phyloP scores from a whole-genome alignment of 768 basidiomycete species.

The Nidularia pulvinata region DNA sequence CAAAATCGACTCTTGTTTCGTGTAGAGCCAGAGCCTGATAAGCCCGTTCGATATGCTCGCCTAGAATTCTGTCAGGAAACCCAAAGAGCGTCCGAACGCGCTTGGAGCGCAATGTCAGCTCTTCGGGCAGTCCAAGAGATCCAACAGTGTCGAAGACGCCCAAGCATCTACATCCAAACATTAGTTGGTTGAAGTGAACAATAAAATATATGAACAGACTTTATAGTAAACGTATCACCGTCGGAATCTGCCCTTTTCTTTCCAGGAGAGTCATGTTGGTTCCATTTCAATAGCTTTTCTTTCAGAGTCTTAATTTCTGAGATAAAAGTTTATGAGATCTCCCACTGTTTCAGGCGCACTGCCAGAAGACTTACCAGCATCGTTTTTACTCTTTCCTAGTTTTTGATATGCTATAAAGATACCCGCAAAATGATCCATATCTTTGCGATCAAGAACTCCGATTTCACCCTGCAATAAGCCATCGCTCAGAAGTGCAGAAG shows the following conservation, averaged over 20 bases:
- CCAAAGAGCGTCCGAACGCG: constrained; percentile 57
- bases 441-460: constrained; percentile 65
- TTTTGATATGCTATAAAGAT: constrained; percentile 66
- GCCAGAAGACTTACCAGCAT: constrained; percentile 41
- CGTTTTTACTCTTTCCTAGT: constrained; percentile 52
- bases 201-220: constrained; percentile 32
- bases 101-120: constrained; percentile 44
- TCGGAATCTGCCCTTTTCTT: constrained; percentile 48
- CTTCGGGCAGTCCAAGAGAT: constrained; percentile 68
- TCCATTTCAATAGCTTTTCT: constrained; percentile 53
- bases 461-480: constrained; percentile 60
- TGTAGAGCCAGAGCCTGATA: constrained; percentile 74
- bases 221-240: constrained; percentile 53
- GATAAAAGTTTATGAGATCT: too few species aligned
- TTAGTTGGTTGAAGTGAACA: constrained; percentile 1
- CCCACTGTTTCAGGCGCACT: too few species aligned
- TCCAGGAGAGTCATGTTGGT: constrained; percentile 46
- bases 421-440: constrained; percentile 71
- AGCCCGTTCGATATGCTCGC: constrained; percentile 61
- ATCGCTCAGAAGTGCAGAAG: too few species aligned
- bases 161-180: constrained; percentile 42
- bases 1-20: constrained; percentile 69
- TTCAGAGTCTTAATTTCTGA: constrained; percentile 40
- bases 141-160: constrained; percentile 85
- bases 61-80: constrained; percentile 58